phyloP scores from a whole-genome alignment of 148 eudicot species.

The Camellia japonica region DNA sequence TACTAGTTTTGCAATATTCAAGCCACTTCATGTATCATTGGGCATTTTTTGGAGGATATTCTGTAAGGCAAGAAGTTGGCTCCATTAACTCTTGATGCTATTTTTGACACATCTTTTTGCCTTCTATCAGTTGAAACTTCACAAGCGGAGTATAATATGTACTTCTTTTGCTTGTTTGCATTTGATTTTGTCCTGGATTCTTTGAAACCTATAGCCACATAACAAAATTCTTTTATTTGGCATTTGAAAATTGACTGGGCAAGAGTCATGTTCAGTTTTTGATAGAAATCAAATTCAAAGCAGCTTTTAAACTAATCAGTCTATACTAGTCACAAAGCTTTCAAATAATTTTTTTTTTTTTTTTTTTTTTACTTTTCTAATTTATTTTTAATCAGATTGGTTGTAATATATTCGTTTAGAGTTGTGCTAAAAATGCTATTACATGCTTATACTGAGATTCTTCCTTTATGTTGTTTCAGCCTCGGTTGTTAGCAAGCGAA shows the following conservation, averaged over 20 bases:
- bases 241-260: not conserved
- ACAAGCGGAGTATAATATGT: no score
- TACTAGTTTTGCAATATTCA: no score
- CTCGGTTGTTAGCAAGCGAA: constrained; percentile 52
- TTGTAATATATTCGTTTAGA: not conserved
- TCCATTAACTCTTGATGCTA: no score
- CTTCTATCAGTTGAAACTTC: no score
- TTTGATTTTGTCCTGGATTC: not conserved
- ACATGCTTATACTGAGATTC: not conserved
- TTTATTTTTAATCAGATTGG: not conserved
- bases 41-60: no score
- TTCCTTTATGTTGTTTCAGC: constrained; percentile 53
- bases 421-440: not conserved
- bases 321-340: not conserved
- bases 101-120: no score
- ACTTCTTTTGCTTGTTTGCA: no score
- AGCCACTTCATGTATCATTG: no score
- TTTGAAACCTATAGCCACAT: not conserved
- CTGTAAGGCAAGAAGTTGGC: no score
- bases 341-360: not conserved
- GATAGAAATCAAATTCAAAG: not conserved
- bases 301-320: not conserved
- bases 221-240: not conserved
- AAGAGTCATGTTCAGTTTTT: not conserved
- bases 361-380: not conserved